Evolutionary conservation across 1,284 basidiomycete genomes (phyloP), one percentile per base, ranked within the genome.

Genomic region (Thelephora terrestris): DNA sequence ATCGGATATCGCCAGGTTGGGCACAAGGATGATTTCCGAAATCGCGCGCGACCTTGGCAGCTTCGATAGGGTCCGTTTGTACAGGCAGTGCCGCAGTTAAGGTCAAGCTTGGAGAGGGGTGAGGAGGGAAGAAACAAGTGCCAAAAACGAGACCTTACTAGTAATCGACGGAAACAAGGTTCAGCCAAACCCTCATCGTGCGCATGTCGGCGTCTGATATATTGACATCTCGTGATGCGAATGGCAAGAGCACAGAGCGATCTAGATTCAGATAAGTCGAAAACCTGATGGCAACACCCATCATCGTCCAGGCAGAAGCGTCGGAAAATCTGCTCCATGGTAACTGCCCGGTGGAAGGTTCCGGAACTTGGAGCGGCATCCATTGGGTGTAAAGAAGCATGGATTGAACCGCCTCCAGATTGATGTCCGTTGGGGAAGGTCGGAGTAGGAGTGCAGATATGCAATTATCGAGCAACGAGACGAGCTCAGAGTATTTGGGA

Each of bases 121-220:
- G 16, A 46, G 29, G 45, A 9, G n/a, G 6, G 29, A 32, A 46
- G 5, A 37, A n/a, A 20, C 20, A 17, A 20, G 17, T 6, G 17
- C 20, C 21, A 10, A 18, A 24, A 37, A 43, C 29, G 18, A 16
- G 42, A 43, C 6, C 29, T 42, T 42, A 46, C 45, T 46, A 36
- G 20, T 46, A 36, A 34, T 46, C 45, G n/a, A 46, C 45, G 29
- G 29, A 34, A 16, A 46, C 29, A n/a, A 46, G 45, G n/a, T 46
- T 46, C 10, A 46, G 34, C 45, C 45, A 46, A n/a, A 46, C 45
- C 29, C 45, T 32, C 45, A 46, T 46, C 10, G 23, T 25, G 14
- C 35, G 27, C 18, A 46, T 46, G 45, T 46, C 45, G 17, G n/a
- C 45, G 29, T 46, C 45, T 46, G 29, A 36, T 34, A 21, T 36